These are phyloP conservation scores for Leccinum subgranulosum DNA, from an alignment of 768 basidiomycete species.

Conservation along the genomic window DNA sequence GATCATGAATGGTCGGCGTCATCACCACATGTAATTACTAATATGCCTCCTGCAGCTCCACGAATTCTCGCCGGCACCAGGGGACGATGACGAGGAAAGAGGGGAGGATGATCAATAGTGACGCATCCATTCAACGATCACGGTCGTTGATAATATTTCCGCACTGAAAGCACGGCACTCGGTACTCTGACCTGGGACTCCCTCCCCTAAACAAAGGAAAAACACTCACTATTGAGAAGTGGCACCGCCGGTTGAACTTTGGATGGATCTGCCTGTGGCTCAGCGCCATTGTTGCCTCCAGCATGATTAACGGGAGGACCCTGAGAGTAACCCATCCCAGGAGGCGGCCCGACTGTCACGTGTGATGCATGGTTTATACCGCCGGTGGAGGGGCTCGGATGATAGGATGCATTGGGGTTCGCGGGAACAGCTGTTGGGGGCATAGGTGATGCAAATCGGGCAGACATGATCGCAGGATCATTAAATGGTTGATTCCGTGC, in stretches of 20 bases:
- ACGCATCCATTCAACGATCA: conserved; percentile 45
- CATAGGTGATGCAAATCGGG: conserved; percentile 51
- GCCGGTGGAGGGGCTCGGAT: conserved; percentile 13
- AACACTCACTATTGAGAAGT: conserved; percentile 62
- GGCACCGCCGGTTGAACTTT: conserved; percentile 12
- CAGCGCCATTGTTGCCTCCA: conserved; percentile 14
- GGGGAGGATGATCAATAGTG: conserved; percentile 21
- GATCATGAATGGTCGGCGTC: conserved; percentile 18
- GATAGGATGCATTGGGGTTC: conserved; percentile 11
- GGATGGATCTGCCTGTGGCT: conserved; percentile 26
- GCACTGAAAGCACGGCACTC: conserved; percentile 89
- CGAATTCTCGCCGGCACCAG: conserved; percentile 26
- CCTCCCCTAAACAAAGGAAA: conserved; percentile 65
- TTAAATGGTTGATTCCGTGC: conserved; percentile 49
- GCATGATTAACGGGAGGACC: conserved; percentile 26
- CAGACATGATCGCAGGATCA: conserved; percentile 82
- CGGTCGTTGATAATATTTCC: conserved; percentile 72
- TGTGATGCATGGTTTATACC: conserved; percentile 13
- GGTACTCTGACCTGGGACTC: conserved; percentile 78
- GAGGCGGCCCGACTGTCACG: conserved; percentile 58
- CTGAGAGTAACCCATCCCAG: conserved; percentile 54
- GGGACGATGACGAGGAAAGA: conserved; percentile 21
- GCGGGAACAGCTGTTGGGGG: conserved; percentile 17
- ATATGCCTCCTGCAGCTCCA: conserved; percentile 25
- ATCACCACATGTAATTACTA: conserved; percentile 20